These are phyloP conservation scores for Peronosclerospora sorghi DNA, from an alignment of 352 stramenopile species.

Conservation along the genomic window DNA sequence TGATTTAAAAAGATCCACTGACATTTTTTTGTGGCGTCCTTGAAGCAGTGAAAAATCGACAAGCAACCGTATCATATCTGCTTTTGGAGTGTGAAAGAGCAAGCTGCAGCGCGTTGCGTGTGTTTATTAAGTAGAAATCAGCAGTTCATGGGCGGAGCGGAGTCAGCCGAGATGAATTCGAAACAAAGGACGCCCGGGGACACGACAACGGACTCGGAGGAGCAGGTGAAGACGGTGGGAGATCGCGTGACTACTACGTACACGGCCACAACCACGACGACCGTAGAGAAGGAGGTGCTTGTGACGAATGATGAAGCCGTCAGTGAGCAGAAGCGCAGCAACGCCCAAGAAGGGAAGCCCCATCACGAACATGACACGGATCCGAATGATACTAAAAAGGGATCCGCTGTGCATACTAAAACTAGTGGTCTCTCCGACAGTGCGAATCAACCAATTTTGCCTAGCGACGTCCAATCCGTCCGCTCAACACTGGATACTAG, in stretches of 20 bases:
- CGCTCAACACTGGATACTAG: neutral
- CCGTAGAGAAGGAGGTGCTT: neutral
- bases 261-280: slow-evolving; percentile 3
- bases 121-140: slow-evolving; percentile 10
- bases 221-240: slow-evolving; percentile 8
- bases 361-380: slow-evolving; percentile 13
- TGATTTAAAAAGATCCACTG: neutral
- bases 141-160: slow-evolving; percentile 16
- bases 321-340: slow-evolving; percentile 12
- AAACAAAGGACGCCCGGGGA: slow-evolving; percentile 11
- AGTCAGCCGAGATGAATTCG: slow-evolving; percentile 15
- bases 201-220: slow-evolving; percentile 3
- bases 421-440: neutral
- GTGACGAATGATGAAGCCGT: slow-evolving; percentile 18
- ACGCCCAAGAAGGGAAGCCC: slow-evolving; percentile 1
- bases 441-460: no score
- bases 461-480: neutral
- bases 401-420: slow-evolving; percentile 1
- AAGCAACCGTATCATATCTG: slow-evolving; percentile 5
- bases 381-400: slow-evolving; percentile 9
- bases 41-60: slow-evolving; percentile 5
- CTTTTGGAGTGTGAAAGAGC: slow-evolving; percentile 4
- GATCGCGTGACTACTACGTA: slow-evolving; percentile 19
- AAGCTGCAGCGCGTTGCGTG: slow-evolving; percentile 10
- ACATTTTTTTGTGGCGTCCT: slow-evolving; percentile 6